phyloP scores from a whole-genome alignment of 345 rosid species.

The Melaleuca alternifolia region DNA sequence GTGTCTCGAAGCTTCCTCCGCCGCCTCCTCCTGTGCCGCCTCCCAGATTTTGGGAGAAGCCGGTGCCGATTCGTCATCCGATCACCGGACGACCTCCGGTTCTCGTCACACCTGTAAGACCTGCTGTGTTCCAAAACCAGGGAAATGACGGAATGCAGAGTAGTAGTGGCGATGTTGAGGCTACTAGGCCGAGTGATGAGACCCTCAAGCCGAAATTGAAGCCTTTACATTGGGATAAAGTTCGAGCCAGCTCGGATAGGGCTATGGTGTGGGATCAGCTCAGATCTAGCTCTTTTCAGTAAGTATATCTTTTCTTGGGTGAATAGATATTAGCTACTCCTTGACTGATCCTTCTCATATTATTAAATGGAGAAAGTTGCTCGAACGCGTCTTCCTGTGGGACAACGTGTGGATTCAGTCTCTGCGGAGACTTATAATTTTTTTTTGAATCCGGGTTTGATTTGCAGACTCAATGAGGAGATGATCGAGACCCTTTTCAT shows the following conservation, averaged over 20 bases:
- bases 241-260: slow-evolving; percentile 79
- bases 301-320: slow-evolving; percentile 15
- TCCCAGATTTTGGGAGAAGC: slow-evolving; percentile 39
- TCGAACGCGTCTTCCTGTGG: background rate
- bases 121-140: slow-evolving; percentile 13
- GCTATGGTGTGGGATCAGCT: slow-evolving; percentile 98
- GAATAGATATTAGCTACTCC: background rate
- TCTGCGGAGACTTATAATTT: background rate
- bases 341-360: background rate
- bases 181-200: slow-evolving; percentile 28
- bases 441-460: background rate
- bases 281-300: slow-evolving; percentile 88
- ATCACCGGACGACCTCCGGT: slow-evolving; percentile 29
- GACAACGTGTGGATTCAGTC: background rate
- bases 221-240: slow-evolving; percentile 98
- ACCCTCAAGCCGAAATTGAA: slow-evolving; percentile 63
- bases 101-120: slow-evolving; percentile 25
- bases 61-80: slow-evolving; percentile 5
- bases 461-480: slow-evolving; percentile 84
- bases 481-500: slow-evolving; percentile 89
- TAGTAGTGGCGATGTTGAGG: slow-evolving; percentile 11
- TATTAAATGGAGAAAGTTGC: background rate
- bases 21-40: slow-evolving; percentile 72
- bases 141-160: slow-evolving; percentile 9
- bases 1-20: slow-evolving; percentile 45